Evolutionary conservation across 2,329 filamentous ascomycete genomes (phyloP).

Genomic region (Alternaria burnsii): DNA sequence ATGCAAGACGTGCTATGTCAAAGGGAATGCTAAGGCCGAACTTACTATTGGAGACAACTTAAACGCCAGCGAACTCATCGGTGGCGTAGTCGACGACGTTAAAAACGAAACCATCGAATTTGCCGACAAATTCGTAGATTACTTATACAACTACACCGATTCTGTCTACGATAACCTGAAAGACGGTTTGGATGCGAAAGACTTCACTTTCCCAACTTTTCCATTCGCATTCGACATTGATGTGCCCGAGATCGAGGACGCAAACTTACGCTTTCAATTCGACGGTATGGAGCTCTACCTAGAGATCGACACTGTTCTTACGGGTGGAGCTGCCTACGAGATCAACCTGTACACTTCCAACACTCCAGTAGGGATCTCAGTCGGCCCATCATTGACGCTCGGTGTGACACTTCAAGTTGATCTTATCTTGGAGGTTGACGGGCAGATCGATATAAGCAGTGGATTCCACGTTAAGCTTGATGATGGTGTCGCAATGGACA

Average conservation of each 20-base stretch:
- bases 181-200: conserved; percentile 28
- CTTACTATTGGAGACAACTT: conserved; percentile 56
- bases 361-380: conserved; percentile 54
- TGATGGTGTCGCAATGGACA: conserved; percentile 58
- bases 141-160: conserved; percentile 6
- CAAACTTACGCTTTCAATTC: conserved; percentile 58
- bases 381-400: conserved; percentile 53
- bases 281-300: conserved; percentile 64
- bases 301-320: conserved; percentile 56
- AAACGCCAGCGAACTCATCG: conserved; percentile 44
- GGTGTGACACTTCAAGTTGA: conserved; percentile 62
- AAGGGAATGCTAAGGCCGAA: conserved; percentile 56
- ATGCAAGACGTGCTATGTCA: conserved; percentile 62
- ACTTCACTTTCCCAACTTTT: conserved; percentile 33
- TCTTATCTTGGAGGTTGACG: conserved; percentile 60
- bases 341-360: conserved; percentile 58
- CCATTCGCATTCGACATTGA: conserved; percentile 49
- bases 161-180: background rate
- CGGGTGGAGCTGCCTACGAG: conserved; percentile 56
- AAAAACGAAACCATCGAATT: conserved; percentile 26
- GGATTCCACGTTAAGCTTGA: conserved; percentile 66
- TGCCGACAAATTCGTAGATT: conserved; percentile 18
- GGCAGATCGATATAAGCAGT: conserved; percentile 60
- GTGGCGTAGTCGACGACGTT: background rate
- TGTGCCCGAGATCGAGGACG: conserved; percentile 34